Evolutionary conservation across 495 filamentous ascomycete genomes (phyloP).

Genomic region (Pyrenopolyporus hunteri): DNA sequence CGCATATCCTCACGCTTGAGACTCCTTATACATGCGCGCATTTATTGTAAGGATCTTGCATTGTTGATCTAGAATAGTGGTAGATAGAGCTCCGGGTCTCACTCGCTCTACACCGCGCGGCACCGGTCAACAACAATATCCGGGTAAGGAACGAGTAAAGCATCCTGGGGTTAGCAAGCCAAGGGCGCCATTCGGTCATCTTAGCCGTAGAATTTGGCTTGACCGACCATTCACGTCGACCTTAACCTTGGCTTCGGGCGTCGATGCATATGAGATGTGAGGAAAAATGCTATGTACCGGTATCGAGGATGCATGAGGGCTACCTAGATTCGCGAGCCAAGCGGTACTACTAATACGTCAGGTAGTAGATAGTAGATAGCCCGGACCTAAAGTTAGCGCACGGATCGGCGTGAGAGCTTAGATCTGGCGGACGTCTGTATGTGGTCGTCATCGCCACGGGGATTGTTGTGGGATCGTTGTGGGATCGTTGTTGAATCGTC

Average conservation of each 20-base stretch:
- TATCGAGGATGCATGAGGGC: not conserved
- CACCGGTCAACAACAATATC: not conserved
- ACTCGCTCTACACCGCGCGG: not conserved
- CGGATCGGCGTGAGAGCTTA: constrained; percentile 36
- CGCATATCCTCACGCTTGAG: not conserved
- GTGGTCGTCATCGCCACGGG: too few relatives aligned
- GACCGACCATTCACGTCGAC: too few relatives aligned
- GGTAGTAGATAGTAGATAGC: not conserved
- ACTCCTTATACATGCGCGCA: constrained; percentile 13
- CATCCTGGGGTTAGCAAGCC: not conserved
- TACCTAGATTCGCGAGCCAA: not conserved
- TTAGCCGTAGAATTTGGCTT: not conserved
- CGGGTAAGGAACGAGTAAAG: not conserved
- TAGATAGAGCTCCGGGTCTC: not conserved
- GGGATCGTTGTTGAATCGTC: constrained; percentile 9
- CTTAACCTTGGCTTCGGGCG: not conserved
- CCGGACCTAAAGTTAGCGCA: not conserved
- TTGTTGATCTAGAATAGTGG: not conserved
- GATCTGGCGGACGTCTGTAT: too few relatives aligned
- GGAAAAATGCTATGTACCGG: too few relatives aligned
- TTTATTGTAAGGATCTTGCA: not conserved
- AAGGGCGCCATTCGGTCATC: not conserved
- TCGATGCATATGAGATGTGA: not conserved
- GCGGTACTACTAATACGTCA: not conserved
- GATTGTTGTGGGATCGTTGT: constrained; percentile 25